Evolutionary conservation across 306 rosid species (phyloP), one percentile per base, ranked within the genome.

Genomic region (Dalbergia oliveri): DNA sequence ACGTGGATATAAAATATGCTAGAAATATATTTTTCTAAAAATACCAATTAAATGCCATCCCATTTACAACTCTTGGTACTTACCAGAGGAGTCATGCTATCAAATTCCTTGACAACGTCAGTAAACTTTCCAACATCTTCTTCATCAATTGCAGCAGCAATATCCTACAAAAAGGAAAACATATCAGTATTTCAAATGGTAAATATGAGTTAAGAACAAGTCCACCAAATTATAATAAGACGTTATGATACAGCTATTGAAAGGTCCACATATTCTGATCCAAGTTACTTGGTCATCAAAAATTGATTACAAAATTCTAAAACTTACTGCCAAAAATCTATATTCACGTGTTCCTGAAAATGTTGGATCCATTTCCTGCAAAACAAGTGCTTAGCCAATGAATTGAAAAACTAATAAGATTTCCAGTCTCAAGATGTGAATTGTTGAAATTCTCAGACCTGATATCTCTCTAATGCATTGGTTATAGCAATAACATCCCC

Each of bases 31-130:
- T 73, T 39, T 19, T n/a, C 18, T 75, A 37, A 47, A 26, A 39
- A 73, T 23, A 73, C 18, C 44, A 66, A 78, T 59, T 57, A 54
- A 44, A 37, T 37, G 6, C 16, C 5, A 9, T 63, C 44, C 9
- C 33, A 49, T 3, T 72, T 9, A 26, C 44, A 79, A 50, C 13
- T 64, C 65, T 66, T 51, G 66, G 77, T 53, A 59, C 47, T 74
- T 86, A 95, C 99, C 98, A 95, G 87, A 34, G 99, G 89, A 63
- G 98, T 91, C 97, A 95, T 91, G 87, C 94, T 88, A 85, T 95
- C 99, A 75, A 91, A 95, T 78, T 93, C 99, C 91, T 93, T 91
- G 72, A 95, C 88, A 73, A 88, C 97, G 65, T 89, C 97, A 69
- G 99, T 95, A 72, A 93, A 95, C 87, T 87, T 91, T 5, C 76